Conservation (phyloP, 208 protist genomes). For the Acanthamoeba culbertsoni region DNA sequence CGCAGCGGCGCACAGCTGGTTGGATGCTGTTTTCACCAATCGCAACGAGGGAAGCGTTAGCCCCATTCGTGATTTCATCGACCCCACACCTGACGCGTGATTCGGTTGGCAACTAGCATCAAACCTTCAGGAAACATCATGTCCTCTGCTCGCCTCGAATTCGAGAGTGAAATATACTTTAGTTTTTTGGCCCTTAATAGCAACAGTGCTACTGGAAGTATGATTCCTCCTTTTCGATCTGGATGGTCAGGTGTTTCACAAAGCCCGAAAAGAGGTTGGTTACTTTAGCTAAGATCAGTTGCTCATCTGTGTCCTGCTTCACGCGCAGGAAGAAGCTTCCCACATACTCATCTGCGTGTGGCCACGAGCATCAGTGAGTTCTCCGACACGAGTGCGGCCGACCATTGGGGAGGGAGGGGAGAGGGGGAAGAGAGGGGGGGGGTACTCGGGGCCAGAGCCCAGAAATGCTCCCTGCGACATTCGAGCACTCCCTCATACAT, state of each 20-base stretch:
- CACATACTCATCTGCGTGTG: conserved; percentile 4
- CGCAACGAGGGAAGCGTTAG: background rate
- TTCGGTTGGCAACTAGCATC: background rate
- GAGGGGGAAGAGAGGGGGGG: background rate
- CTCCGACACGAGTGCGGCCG: too few relatives aligned
- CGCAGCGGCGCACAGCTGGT: background rate
- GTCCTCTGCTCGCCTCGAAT: background rate
- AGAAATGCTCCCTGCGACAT: conserved; percentile 11
- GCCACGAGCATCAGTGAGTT: conserved; percentile 55
- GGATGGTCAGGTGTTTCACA: conserved; percentile 25
- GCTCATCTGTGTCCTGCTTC: conserved; percentile 4
- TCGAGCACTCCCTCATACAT: background rate
- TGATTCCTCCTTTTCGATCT: conserved; percentile 38
- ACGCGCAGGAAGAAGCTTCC: conserved; percentile 19
- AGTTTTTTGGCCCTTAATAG: background rate
- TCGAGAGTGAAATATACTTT: background rate
- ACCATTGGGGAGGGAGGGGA: too few relatives aligned
- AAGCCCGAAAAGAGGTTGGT: background rate
- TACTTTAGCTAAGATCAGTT: background rate
- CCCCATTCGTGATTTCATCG: background rate
- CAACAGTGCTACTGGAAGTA: background rate
- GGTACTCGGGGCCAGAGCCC: background rate
- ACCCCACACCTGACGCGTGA: background rate
- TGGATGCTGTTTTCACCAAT: background rate
- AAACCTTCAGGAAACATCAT: too few relatives aligned